Conservation (phyloP, 208 protist species). For the Trypanosomatidae sp. region DNA sequence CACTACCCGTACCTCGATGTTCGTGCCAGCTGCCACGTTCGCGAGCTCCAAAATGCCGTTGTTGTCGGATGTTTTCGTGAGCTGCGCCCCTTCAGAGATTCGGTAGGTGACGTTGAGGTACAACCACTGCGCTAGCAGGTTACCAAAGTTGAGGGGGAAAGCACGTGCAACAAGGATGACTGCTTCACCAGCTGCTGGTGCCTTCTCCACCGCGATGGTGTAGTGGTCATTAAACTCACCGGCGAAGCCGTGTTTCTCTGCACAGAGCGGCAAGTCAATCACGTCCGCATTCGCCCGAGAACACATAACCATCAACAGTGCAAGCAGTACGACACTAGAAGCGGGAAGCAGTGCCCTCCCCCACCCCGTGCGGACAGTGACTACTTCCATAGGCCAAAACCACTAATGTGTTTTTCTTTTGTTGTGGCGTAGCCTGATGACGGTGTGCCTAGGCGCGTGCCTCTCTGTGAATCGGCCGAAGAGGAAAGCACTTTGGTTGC, state of each 20-base stretch:
- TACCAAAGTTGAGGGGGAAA: conserved; percentile 39
- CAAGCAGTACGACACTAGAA: neutral
- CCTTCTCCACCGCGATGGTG: conserved; percentile 40
- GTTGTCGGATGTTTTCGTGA: conserved; percentile 42
- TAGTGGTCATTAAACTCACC: conserved; percentile 65
- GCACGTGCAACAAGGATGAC: conserved; percentile 60
- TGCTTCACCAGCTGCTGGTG: conserved; percentile 36
- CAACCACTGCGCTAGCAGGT: conserved; percentile 42
- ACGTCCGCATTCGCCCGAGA: conserved; percentile 2
- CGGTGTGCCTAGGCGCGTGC: neutral
- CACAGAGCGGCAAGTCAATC: conserved; percentile 37
- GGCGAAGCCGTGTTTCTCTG: conserved; percentile 71
- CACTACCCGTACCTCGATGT: conserved; percentile 62
- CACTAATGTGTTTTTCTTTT: neutral
- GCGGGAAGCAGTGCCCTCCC: neutral
- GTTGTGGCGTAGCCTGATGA: neutral
- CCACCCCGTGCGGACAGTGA: neutral
- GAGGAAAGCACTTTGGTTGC: neutral
- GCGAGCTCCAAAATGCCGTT: conserved; percentile 59
- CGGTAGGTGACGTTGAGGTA: conserved; percentile 63
- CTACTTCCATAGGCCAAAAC: neutral
- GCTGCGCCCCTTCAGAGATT: conserved; percentile 28
- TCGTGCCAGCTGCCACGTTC: conserved; percentile 42
- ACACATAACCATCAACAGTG: neutral
- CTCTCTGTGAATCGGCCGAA: neutral